phyloP scores from a whole-genome alignment of 805 yeast species.

The Pichia kluyveri region DNA sequence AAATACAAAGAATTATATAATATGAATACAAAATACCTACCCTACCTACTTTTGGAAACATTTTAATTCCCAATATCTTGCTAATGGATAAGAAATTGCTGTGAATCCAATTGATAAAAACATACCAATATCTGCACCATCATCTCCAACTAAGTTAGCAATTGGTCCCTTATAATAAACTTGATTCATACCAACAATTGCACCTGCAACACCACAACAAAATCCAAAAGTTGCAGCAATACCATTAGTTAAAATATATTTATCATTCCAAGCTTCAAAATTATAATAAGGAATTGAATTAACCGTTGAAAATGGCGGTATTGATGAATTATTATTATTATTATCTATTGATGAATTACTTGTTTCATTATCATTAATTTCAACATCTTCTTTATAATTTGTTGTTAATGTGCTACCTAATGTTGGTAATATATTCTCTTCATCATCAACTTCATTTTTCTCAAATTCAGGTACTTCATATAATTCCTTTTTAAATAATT shows the following conservation, averaged over 20 bases:
- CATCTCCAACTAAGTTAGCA: constrained; percentile 53
- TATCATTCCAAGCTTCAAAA: constrained; percentile 68
- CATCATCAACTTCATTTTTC: too few relatives aligned
- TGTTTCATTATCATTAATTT: too few relatives aligned
- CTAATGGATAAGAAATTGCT: constrained; percentile 50
- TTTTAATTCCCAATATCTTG: constrained; percentile 59
- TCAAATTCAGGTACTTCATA: constrained; percentile 4
- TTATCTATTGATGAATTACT: too few relatives aligned
- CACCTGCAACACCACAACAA: constrained; percentile 67
- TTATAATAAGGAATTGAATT: constrained; percentile 40
- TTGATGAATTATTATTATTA: not conserved
- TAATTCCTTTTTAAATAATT: constrained; percentile 36
- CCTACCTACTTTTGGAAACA: constrained; percentile 32
- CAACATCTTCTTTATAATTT: not conserved
- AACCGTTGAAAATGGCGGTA: constrained; percentile 14
- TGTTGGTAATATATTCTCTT: not conserved
- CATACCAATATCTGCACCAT: constrained; percentile 77
- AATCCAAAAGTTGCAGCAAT: constrained; percentile 63
- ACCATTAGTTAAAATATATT: constrained; percentile 53
- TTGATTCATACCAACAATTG: constrained; percentile 82
- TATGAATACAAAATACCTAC: not conserved
- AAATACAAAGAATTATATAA: too few relatives aligned
- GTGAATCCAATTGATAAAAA: constrained; percentile 70
- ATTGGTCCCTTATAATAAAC: constrained; percentile 75
- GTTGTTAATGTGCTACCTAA: not conserved